Conservation (phyloP, 2,329 filamentous ascomycete genomes). For the Ceratocystis albifundus region DNA sequence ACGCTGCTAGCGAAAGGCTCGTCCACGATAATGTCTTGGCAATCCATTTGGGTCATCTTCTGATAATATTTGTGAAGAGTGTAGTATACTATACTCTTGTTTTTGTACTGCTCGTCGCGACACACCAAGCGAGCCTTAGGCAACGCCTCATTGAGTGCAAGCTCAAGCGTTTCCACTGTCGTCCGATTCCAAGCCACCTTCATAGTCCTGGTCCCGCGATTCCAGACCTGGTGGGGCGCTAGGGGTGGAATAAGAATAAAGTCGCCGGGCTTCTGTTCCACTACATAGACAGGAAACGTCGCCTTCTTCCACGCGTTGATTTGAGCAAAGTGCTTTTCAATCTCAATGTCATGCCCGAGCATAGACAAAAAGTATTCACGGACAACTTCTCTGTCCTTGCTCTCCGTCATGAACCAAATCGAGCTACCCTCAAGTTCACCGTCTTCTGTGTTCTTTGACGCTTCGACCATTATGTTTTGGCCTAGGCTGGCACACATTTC, state of each 20-base stretch:
- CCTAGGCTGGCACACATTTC: conserved; percentile 97
- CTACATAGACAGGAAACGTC: conserved; percentile 82
- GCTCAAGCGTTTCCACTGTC: conserved; percentile 77
- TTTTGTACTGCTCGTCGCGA: conserved; percentile 96
- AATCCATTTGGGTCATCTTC: conserved; percentile 37
- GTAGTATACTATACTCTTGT: conserved; percentile 89
- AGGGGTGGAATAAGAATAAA: conserved; percentile 88
- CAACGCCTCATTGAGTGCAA: conserved; percentile 76
- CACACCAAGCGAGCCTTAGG: conserved; percentile 84
- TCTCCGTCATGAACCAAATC: conserved; percentile 98
- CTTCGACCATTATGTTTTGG: conserved; percentile 97
- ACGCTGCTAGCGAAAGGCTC: conserved; percentile 34
- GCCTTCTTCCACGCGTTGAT: conserved; percentile 92
- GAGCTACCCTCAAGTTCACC: conserved; percentile 79
- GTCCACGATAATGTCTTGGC: conserved; percentile 42
- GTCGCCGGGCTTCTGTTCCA: conserved; percentile 82
- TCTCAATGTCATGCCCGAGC: conserved; percentile 89
- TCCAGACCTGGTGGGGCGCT: conserved; percentile 97
- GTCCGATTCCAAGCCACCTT: conserved; percentile 98
- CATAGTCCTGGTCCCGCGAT: conserved; percentile 86
- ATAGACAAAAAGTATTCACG: conserved; percentile 89
- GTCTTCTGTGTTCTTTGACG: conserved; percentile 54
- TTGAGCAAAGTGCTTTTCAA: conserved; percentile 93
- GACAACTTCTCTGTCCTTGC: conserved; percentile 78
- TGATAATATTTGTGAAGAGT: conserved; percentile 67